Evolutionary conservation across 805 yeast species (phyloP), one percentile per base, ranked within the genome.

Genomic region (Ascoidea asiatica): DNA sequence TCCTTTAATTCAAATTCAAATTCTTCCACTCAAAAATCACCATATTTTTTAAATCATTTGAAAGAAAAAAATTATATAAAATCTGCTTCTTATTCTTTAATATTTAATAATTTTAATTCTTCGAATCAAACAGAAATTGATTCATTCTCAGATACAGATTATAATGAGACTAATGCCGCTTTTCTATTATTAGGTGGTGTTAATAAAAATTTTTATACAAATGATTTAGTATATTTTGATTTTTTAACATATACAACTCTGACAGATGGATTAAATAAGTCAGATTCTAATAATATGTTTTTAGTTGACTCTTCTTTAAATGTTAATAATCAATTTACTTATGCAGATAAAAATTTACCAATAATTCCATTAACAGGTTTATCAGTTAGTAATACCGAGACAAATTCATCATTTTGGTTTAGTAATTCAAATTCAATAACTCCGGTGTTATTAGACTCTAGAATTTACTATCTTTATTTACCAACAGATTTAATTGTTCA

Each of bases 381-480:
- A 29, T 64, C 66, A 35, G 72, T 75, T 20, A 62, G 65, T 3
- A 55, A 55, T 42, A 62, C 68, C n/a, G 59, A 56, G 18, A 58
- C 64, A 37, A 77, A 73, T 6, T 56, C 56, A 43, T 50, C 53
- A 23, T 49, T 63, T 5, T 57, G 65, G 19, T 49, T 75, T 46
- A 54, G 62, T 3, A 45, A 64, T 1, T 58, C 62, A 3, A 53
- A 56, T 36, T 65, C 57, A 43, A 59, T 70, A 19, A 59, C 65
- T 20, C 81, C 88, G 0, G 79, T 77, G 0, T 44, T 81, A 4
- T 54, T 82, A 19, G 87, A 81, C 54, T 63, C 84, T 1, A 64
- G 85, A 45, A 63, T 69, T 38, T 49, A 58, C 8, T 72, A 60
- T 56, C 67, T 66, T 22, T 71, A 64, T 54, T 56, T 83, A 35